Evolutionary conservation across 2,329 filamentous ascomycete genomes (phyloP), one percentile per base, ranked within the genome.

Genomic region (Aspergillus sp.): DNA sequence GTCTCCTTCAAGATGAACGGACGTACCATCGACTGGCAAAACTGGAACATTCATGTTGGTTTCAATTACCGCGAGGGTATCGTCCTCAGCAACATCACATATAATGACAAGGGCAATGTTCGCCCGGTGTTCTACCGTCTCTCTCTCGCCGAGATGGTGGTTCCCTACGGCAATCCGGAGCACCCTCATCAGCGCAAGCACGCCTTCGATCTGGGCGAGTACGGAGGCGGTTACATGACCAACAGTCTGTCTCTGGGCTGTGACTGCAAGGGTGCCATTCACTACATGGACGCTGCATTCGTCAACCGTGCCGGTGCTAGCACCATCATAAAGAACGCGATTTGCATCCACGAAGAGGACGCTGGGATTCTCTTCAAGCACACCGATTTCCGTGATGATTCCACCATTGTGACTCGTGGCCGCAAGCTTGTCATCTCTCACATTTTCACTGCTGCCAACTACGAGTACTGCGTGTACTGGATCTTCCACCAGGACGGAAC

Each of bases 61-160:
- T 97, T 96, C 82, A 96, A 96, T 78, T 94, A 96, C 76, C 84
- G 89, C 21, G 92, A 97, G 73, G 92, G 92, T 19, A 88, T 96
- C 61, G 88, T 96, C 2, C 78, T 97, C 5, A 94, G 89, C 72
- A 91, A 96, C 74, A 91, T 96, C 67, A 89, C 86, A 3, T 96
- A 88, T 75, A 92, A 91, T 62, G 92, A 97, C 73, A 89, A 90
- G 71, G 86, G 89, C 43, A 87, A 77, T 41, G 78, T 87, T 31
- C 81, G 92, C 29, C 88, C 89, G 1, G 80, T 95, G 32, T 96
- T 97, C 75, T 96, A 94, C 81, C 84, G 92, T 45, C 78, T 97
- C 6, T 96, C 91, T 0, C 79, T 97, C 0, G 88, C 89, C 0
- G 92, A 96, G 76, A 97, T 97, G 91, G 91, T 64, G n/a, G 67